Evolutionary conservation across 164 flowering plant genomes (phyloP).

Genomic region (grape (Vitis vinifera)): ASM3070453v1 NC_081817.1:7873501-7874000

Average conservation of each 20-base stretch:
- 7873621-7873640: constrained; percentile 50
- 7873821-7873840: not conserved
- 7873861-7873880: not conserved
- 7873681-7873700: constrained; percentile 58
- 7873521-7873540: not conserved
- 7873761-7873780: constrained; percentile 34
- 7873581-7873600: not conserved
- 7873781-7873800: not conserved
- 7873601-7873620: not conserved
- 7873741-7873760: constrained; percentile 54
- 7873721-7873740: constrained; percentile 59
- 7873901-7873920: not conserved
- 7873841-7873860: not conserved
- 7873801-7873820: not conserved
- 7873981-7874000: not conserved
- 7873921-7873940: not conserved
- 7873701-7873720: constrained; percentile 54
- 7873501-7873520: not conserved
- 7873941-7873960: not conserved
- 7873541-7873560: not conserved
- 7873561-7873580: not conserved
- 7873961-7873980: not conserved
- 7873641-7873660: constrained; percentile 61
- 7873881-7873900: not conserved
- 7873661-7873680: constrained; percentile 55